phyloP scores from a whole-genome alignment of 148 eudicot species.

The Chenopodium album region DNA sequence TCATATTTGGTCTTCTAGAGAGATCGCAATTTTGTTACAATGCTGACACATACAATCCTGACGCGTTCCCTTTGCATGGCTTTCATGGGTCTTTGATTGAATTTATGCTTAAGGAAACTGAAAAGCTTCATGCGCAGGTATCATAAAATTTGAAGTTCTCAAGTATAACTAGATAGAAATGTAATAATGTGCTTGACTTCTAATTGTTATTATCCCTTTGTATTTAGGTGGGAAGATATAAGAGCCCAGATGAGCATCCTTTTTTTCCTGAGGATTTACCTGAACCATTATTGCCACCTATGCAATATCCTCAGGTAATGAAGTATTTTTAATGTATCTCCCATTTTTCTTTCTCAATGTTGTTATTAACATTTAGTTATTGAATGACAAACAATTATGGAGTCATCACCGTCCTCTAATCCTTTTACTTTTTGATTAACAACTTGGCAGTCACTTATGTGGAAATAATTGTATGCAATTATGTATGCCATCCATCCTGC shows the following conservation, averaged over 20 bases:
- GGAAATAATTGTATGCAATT: background rate
- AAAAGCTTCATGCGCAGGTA: conserved; percentile 88
- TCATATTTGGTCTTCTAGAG: conserved; percentile 83
- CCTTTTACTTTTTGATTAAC: background rate
- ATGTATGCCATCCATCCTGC: background rate
- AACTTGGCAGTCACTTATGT: background rate
- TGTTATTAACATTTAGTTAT: background rate
- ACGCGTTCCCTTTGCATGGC: conserved; percentile 67
- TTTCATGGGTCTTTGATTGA: conserved; percentile 75
- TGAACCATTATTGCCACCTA: conserved; percentile 69
- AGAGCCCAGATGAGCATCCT: conserved; percentile 94
- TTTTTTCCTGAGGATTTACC: conserved; percentile 82
- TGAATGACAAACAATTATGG: background rate
- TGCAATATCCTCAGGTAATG: conserved; percentile 78
- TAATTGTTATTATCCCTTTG: conserved; percentile 16
- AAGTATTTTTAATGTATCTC: background rate
- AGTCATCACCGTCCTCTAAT: background rate
- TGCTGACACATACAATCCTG: conserved; percentile 69
- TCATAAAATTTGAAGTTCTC: background rate
- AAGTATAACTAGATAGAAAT: background rate
- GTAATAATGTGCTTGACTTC: background rate
- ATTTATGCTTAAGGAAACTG: conserved; percentile 82
- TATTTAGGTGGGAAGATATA: conserved; percentile 77
- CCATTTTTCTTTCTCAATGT: background rate
- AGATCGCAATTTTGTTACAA: conserved; percentile 90